Evolutionary conservation across 768 basidiomycete genomes (phyloP), one percentile per base, ranked within the genome.

Genomic region (Agrocybe praecox): DNA sequence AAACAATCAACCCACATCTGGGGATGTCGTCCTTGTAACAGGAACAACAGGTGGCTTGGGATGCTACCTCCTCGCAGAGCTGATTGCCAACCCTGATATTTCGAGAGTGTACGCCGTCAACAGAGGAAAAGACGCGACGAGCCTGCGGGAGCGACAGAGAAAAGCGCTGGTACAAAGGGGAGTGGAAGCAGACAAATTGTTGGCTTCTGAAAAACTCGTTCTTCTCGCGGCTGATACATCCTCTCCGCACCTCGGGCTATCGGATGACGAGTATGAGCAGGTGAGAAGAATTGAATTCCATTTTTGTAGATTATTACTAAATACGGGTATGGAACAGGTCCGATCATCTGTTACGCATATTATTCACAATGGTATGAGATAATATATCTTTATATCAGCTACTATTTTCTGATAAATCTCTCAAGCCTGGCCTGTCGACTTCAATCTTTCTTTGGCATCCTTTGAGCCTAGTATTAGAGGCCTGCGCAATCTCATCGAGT

Each of bases 401-500:
- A 14, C 17, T 21, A 33, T 11, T 2, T 24, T 24, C 6, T 40
- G 12, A 6, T 40, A 14, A 15, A 10, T n/a, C 8, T 3, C 6
- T 43, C 15, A 14, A 52, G 77, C 79, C 2, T 80, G 79, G 79
- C 69, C 66, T 18, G 66, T 76, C 18, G 67, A 74, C 53, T 75
- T 85, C 67, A 81, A 81, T 53, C 71, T 83, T 1, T 72, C 75
- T 11, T 65, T 84, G 26, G 67, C 73, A 0, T 82, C 81, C 2
- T 85, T 84, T 50, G 82, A 84, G 56, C 59, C 75, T 4, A 77
- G 82, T 59, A 68, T 86, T 32, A 68, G 65, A 18, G 79, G 79
- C 21, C 79, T 76, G 2, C 71, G 79, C 23, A 77, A 78, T 59
- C 69, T 85, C 19, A 66, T 84, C 42, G 75, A 80, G 43, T 67